These are phyloP conservation scores for Eragrostis curvula DNA, from an alignment of 176 grass and related monocot genomes.

Conservation along the genomic window DNA sequence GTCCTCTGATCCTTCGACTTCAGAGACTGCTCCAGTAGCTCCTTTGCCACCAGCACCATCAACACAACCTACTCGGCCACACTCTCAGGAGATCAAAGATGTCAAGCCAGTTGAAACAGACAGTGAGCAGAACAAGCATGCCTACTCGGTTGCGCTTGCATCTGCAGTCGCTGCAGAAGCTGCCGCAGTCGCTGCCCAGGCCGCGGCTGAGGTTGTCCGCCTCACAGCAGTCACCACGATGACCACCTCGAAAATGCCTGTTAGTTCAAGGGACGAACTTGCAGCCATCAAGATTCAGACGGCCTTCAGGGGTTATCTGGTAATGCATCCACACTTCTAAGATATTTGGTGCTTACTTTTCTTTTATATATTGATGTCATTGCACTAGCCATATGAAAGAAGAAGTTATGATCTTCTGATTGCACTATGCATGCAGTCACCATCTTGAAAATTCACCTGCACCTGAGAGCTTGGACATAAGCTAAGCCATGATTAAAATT, in stretches of 20 bases:
- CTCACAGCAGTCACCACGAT: conserved; percentile 61
- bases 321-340: conserved; percentile 36
- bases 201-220: conserved; percentile 84
- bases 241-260: conserved; percentile 32
- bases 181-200: conserved; percentile 82
- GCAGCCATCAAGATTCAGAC: conserved; percentile 91
- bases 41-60: conserved; percentile 36
- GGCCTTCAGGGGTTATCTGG: conserved; percentile 84
- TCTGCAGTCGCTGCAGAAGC: conserved; percentile 87
- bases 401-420: not conserved
- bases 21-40: conserved; percentile 32
- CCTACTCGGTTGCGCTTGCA: conserved; percentile 81
- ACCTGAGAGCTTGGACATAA: conserved; percentile 13
- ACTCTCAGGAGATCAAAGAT: conserved; percentile 62
- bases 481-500: conserved; percentile 14
- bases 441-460: conserved; percentile 29
- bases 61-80: conserved; percentile 42
- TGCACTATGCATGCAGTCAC: not conserved
- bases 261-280: conserved; percentile 67
- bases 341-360: conserved; percentile 20
- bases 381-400: conserved; percentile 10
- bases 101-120: conserved; percentile 54
- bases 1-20: conserved; percentile 44
- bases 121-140: conserved; percentile 72
- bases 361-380: not conserved